Conservation (phyloP, 192 early-diverging fungal genomes). For the Mortierella alpina region DNA sequence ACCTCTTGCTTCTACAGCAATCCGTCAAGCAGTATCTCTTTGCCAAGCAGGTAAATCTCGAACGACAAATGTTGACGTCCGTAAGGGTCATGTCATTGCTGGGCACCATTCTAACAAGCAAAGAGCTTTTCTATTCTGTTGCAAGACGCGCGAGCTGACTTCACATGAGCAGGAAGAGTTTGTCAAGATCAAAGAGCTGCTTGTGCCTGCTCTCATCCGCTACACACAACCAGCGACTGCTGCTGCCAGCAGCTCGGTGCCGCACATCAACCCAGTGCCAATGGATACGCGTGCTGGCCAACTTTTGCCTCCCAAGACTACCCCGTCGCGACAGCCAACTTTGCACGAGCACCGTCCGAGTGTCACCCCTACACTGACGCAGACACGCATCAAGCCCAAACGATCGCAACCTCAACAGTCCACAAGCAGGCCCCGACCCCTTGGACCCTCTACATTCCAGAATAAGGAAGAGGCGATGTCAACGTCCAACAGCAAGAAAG, state of each 20-base stretch:
- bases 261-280: neutral
- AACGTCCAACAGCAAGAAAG: conserved; percentile 3
- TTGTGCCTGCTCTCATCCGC: conserved; percentile 21
- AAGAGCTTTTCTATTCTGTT: neutral
- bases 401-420: neutral
- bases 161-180: conserved; percentile 27
- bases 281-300: neutral
- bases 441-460: neutral
- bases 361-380: too few species aligned
- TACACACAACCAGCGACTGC: conserved; percentile 8
- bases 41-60: conserved; percentile 15
- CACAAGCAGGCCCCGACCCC: neutral
- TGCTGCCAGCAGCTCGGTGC: neutral
- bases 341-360: too few species aligned
- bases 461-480: neutral
- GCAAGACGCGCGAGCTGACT: conserved; percentile 22
- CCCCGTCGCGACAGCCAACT: too few species aligned
- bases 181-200: conserved; percentile 21
- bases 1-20: conserved; percentile 30
- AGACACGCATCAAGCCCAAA: neutral
- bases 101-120: neutral
- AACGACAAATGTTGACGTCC: neutral
- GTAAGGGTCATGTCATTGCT: neutral
- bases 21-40: conserved; percentile 36
- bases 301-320: too few species aligned